Evolutionary conservation across 2,329 filamentous ascomycete genomes (phyloP), one percentile per base, ranked within the genome.

Genomic region (Trichoderma harzianum): DNA sequence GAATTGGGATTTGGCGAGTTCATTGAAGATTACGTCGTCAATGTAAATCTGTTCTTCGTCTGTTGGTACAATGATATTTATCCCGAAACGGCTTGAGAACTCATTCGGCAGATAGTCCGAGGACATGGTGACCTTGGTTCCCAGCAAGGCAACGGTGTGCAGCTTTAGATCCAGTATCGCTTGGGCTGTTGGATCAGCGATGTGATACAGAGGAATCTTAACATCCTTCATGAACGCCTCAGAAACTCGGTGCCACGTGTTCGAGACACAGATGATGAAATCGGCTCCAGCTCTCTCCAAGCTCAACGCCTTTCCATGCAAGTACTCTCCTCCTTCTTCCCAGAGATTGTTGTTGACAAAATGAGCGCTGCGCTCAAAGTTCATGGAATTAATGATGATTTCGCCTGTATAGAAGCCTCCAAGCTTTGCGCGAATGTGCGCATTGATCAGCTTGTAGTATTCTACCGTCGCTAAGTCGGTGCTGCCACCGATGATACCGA

Each of bases 151-250:
- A 28, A 74, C 57, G 1, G 32, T 72, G 5, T 34, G 28, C 39
- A 74, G 12, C 1, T 69, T 72, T 6, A 60, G 21, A 2, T 63
- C 36, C 39, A 43, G 32, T n/a, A 74, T 72, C 0, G 72, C 71
- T 26, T 21, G 47, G 7, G 65, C 74, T 21, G 72, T 74, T 1
- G 72, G 65, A 5, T 73, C 72, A 28, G 53, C 72, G 34, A 74
- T 74, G 36, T 74, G 72, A 65, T 72, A 73, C 28, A 73, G 71
- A 18, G 73, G 71, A 6, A 74, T 72, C 4, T 51, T 36, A n/a
- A 76, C 68, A 70, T 71, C 74, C 68, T 74, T 71, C 72, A 76
- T 77, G 65, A 76, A 73, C 7, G 68, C 70, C 51, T 75, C 73
- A 14, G 76, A 73, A 36, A 76, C 75, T 55, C 73, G 69, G 51